Evolutionary conservation across 352 stramenopile species (phyloP).

Genomic region (Phytopythium litorale): DNA sequence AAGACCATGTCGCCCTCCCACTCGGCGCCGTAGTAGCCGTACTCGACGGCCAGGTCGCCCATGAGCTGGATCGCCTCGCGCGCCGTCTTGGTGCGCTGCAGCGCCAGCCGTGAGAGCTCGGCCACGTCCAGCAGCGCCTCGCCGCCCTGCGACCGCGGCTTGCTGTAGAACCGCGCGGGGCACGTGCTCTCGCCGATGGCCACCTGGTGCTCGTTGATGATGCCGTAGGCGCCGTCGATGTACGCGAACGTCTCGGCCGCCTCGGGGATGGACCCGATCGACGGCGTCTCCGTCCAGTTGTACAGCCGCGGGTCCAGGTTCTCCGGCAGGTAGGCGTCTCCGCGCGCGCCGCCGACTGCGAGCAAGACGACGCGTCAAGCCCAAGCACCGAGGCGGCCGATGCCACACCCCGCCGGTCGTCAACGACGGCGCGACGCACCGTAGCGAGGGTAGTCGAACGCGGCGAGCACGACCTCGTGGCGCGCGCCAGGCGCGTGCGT

Average conservation of each 20-base stretch:
- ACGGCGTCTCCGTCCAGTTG: slow-evolving; percentile 53
- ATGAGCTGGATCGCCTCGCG: slow-evolving; percentile 88
- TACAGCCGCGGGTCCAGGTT: slow-evolving; percentile 70
- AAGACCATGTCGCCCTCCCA: slow-evolving; percentile 65
- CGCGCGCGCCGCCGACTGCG: slow-evolving; percentile 53
- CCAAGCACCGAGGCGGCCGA: too few species aligned
- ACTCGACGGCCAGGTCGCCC: slow-evolving; percentile 89
- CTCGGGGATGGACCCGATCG: slow-evolving; percentile 71
- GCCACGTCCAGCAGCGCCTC: slow-evolving; percentile 87
- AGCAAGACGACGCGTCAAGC: background rate
- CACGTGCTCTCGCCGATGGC: slow-evolving; percentile 84
- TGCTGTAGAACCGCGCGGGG: slow-evolving; percentile 55
- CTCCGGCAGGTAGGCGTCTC: slow-evolving; percentile 52
- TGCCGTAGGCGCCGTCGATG: slow-evolving; percentile 76
- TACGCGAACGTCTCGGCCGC: slow-evolving; percentile 66
- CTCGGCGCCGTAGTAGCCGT: slow-evolving; percentile 92
- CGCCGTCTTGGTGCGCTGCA: slow-evolving; percentile 82
- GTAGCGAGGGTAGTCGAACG: slow-evolving; percentile 73
- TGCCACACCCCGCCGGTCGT: too few species aligned
- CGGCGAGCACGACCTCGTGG: slow-evolving; percentile 57
- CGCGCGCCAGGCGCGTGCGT: slow-evolving; percentile 31
- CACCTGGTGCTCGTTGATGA: slow-evolving; percentile 82
- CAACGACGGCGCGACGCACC: slow-evolving; percentile 21
- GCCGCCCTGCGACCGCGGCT: slow-evolving; percentile 58
- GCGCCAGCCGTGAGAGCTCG: slow-evolving; percentile 86